phyloP scores from a whole-genome alignment of 225 moss, liverwort and hornwort genomes.

The Pseudoscleropodium purum region DNA sequence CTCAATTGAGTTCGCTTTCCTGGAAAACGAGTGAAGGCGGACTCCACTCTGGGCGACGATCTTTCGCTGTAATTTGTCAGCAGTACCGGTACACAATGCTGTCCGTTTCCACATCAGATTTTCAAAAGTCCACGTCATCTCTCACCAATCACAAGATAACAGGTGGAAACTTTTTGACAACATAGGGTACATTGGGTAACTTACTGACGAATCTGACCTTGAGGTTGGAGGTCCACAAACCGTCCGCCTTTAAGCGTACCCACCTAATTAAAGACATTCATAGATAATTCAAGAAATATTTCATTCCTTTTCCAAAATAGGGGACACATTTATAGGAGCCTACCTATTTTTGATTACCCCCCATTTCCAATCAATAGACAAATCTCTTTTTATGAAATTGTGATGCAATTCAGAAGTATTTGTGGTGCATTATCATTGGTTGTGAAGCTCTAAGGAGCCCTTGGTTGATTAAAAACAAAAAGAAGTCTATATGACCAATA shows the following conservation, averaged over 20 bases:
- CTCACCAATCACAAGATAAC: too few species aligned
- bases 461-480: too few species aligned
- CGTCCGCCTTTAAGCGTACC: background rate
- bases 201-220: too few species aligned
- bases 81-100: background rate
- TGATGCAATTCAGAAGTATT: too few species aligned
- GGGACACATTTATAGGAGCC: too few species aligned
- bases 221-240: background rate
- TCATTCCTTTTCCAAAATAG: too few species aligned
- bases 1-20: background rate
- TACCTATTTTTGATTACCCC: too few species aligned
- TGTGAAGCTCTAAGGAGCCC: too few species aligned
- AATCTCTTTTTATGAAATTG: too few species aligned
- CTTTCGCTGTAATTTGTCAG: background rate
- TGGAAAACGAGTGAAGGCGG: background rate
- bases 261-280: rapidly evolving
- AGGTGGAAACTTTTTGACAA: rapidly evolving
- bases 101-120: background rate
- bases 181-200: background rate
- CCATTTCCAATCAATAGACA: too few species aligned
- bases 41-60: background rate
- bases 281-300: background rate
- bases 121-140: background rate
- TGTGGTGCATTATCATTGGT: too few species aligned
- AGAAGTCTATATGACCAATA: too few species aligned